Percentiles rank a stretch among this genome's conserved stretches.
These are phyloP conservation scores for Penicillium canariense DNA, from an alignment of 495 filamentous ascomycete genomes.

Conservation along the genomic window DNA sequence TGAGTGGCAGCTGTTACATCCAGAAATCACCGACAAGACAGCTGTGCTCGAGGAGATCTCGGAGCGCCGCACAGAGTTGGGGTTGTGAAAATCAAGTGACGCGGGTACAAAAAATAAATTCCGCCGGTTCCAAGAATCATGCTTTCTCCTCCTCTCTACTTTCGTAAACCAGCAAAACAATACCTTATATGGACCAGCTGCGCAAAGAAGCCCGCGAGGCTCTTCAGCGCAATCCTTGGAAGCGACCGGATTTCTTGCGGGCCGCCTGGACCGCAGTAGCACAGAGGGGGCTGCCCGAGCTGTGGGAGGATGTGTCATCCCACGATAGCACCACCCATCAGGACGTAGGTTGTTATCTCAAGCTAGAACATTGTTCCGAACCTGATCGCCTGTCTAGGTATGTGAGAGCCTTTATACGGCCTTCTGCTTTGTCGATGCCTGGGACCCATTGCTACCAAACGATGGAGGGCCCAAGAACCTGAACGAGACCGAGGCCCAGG, in stretches of 20 bases:
- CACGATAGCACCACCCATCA: slow-evolving; percentile 17
- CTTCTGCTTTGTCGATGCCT: slow-evolving; percentile 23
- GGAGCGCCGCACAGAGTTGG: slow-evolving; percentile 53
- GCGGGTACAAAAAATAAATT: slow-evolving; percentile 4
- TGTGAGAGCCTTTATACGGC: slow-evolving; percentile 34
- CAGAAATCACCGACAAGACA: slow-evolving; percentile 54
- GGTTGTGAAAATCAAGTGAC: slow-evolving; percentile 34
- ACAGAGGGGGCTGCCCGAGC: slow-evolving; percentile 15
- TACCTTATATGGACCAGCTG: slow-evolving; percentile 32
- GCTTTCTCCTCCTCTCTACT: neutral
- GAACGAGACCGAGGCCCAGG: slow-evolving; percentile 24
- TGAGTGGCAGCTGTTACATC: slow-evolving; percentile 84
- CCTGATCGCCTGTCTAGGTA: slow-evolving; percentile 22
- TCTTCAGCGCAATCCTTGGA: slow-evolving; percentile 17
- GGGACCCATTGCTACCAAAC: slow-evolving; percentile 13
- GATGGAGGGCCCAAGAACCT: slow-evolving; percentile 16
- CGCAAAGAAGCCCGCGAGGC: slow-evolving; percentile 30
- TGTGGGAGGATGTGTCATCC: slow-evolving; percentile 36
- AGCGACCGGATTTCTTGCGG: slow-evolving; percentile 6
- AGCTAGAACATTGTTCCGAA: neutral
- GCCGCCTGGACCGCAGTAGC: neutral
- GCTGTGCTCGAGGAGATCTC: slow-evolving; percentile 65
- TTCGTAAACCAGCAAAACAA: neutral
- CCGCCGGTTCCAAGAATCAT: neutral
- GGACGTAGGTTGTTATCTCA: slow-evolving; percentile 19